Conservation (phyloP, 2,329 filamentous ascomycete species). For the Purpureocillium takamizusanense region DNA sequence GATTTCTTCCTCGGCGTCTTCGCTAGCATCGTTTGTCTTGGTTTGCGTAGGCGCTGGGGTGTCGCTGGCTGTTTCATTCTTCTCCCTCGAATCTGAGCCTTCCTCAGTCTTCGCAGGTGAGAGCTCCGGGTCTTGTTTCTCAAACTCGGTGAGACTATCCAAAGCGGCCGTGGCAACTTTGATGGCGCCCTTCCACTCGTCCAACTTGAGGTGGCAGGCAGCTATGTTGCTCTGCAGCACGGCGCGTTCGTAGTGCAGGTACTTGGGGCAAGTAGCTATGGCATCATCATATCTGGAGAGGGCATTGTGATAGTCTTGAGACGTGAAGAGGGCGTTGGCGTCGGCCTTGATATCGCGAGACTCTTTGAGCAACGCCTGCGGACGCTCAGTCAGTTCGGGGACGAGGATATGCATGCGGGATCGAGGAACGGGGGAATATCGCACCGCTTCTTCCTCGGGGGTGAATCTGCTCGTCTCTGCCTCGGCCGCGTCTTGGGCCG, state of each 20-base stretch:
- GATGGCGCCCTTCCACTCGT: slow-evolving; percentile 77
- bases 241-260: slow-evolving; percentile 80
- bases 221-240: slow-evolving; percentile 84
- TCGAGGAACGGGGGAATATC: neutral
- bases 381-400: neutral
- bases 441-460: slow-evolving; percentile 48
- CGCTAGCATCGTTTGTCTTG: slow-evolving; percentile 29
- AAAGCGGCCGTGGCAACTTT: slow-evolving; percentile 65
- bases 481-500: slow-evolving; percentile 6
- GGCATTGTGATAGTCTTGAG: slow-evolving; percentile 64
- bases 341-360: slow-evolving; percentile 64
- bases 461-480: slow-evolving; percentile 30
- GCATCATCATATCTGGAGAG: slow-evolving; percentile 78
- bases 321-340: slow-evolving; percentile 73
- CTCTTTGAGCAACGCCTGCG: slow-evolving; percentile 57
- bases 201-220: slow-evolving; percentile 77
- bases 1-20: slow-evolving; percentile 46
- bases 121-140: slow-evolving; percentile 24
- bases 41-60: slow-evolving; percentile 8
- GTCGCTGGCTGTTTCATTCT: slow-evolving; percentile 20
- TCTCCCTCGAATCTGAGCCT: slow-evolving; percentile 14
- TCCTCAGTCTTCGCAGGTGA: slow-evolving; percentile 28
- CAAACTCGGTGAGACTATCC: slow-evolving; percentile 59
- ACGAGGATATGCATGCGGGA: neutral
- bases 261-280: slow-evolving; percentile 67